phyloP scores from a whole-genome alignment of 768 basidiomycete species.

The Tricholoma hemisulphureum region DNA sequence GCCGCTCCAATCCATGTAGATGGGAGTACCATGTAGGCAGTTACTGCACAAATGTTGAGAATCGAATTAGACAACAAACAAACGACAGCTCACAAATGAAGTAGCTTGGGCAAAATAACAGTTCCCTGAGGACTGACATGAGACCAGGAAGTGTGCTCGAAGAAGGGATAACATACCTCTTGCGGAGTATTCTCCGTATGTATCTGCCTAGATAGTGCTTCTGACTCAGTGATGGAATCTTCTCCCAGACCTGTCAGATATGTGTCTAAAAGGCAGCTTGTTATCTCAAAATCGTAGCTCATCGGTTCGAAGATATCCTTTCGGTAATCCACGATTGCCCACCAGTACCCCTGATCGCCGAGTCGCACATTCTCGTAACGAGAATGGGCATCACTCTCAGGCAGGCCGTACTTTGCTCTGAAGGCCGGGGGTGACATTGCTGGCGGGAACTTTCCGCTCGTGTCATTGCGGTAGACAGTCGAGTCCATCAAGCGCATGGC shows the following conservation, averaged over 20 bases:
- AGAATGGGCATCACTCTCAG: constrained; percentile 32
- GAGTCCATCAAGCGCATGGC: constrained; percentile 48
- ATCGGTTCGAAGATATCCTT: constrained; percentile 42
- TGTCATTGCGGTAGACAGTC: constrained; percentile 31
- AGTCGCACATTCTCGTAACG: constrained; percentile 45
- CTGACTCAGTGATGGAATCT: constrained; percentile 33
- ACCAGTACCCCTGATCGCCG: constrained; percentile 55
- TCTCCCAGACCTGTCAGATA: constrained; percentile 44
- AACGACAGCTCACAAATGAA: constrained; percentile 47
- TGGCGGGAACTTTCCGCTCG: constrained; percentile 19
- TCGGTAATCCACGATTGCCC: constrained; percentile 48
- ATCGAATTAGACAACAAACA: neutral
- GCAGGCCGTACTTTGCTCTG: constrained; percentile 41
- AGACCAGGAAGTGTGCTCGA: neutral
- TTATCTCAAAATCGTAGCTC: constrained; percentile 47
- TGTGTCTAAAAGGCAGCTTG: constrained; percentile 47
- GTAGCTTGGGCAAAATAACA: constrained; percentile 43
- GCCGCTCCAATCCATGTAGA: constrained; percentile 45
- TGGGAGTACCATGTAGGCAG: constrained; percentile 40
- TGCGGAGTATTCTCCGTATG: constrained; percentile 40
- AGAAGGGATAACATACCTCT: constrained; percentile 23
- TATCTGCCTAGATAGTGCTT: constrained; percentile 34
- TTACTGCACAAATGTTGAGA: constrained; percentile 26
- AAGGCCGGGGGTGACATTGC: constrained; percentile 44
- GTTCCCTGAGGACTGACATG: constrained; percentile 24